A percentile compares a stretch with the other conserved stretches of the same genome.
These are phyloP conservation scores for Syzygium syzygioides DNA, from an alignment of 441 rosid species.

Conservation along the genomic window DNA sequence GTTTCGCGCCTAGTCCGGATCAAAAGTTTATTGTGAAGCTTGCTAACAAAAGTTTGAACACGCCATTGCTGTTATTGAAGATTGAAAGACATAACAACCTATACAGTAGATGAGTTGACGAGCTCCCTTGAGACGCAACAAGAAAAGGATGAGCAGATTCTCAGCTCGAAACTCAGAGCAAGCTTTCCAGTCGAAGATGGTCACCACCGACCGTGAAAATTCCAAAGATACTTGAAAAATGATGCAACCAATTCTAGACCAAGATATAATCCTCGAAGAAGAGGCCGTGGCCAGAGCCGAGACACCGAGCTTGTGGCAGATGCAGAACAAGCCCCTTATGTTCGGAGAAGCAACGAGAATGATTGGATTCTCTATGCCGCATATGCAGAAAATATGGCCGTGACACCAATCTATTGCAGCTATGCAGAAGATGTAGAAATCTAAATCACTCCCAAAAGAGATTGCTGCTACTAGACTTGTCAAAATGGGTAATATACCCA, in stretches of 20 bases:
- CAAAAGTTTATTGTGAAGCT: too few relatives aligned
- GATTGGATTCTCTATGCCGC: background rate
- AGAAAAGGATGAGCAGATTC: background rate
- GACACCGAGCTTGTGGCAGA: background rate
- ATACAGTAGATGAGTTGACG: background rate
- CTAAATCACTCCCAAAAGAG: background rate
- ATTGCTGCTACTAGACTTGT: background rate
- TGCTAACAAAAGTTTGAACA: too few relatives aligned
- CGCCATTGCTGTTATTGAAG: background rate
- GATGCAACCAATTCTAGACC: background rate
- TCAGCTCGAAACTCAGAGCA: background rate
- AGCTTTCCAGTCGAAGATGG: background rate
- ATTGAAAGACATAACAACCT: background rate
- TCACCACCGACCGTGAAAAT: background rate
- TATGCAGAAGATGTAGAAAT: background rate
- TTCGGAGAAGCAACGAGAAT: background rate
- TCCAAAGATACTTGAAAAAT: background rate
- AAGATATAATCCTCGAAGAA: background rate
- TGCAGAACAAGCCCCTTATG: background rate
- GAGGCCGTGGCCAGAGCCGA: background rate
- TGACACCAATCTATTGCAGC: background rate
- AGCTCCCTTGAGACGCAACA: background rate
- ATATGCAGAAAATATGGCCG: background rate
- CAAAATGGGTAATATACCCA: too few relatives aligned
- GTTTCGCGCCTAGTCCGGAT: background rate